Evolutionary conservation across 73 alveolate genomes (phyloP).

Genomic region (Tetrahymena elliotti): DNA sequence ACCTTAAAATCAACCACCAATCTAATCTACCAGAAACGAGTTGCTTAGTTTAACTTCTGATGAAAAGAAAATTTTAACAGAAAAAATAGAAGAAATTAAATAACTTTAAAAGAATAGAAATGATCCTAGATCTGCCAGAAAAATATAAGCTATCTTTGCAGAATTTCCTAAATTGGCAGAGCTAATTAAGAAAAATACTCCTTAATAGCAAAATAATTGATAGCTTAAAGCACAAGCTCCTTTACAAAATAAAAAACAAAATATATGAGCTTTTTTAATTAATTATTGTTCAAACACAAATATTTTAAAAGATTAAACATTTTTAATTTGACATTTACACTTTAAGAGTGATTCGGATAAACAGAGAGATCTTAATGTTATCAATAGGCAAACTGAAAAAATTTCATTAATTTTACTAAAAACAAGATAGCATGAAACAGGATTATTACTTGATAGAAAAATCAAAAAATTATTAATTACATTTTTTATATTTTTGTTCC

Average conservation of each 20-base stretch:
- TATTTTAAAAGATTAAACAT: too few species aligned
- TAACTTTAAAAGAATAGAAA: not conserved
- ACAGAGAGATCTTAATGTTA: not conserved
- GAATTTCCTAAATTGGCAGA: not conserved
- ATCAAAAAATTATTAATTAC: not conserved
- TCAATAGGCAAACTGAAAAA: not conserved
- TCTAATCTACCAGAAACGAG: not conserved
- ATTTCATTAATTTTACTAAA: too few species aligned
- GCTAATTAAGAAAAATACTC: not conserved
- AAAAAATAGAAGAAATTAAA: not conserved
- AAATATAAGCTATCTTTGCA: not conserved
- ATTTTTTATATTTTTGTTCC: not conserved
- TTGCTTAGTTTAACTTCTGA: not conserved
- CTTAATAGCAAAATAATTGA: not conserved
- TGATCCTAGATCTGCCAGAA: not conserved
- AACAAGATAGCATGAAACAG: not conserved
- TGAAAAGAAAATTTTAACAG: not conserved
- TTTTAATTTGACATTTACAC: not conserved
- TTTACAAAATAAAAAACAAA: too few species aligned
- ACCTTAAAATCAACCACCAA: not conserved
- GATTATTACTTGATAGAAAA: not conserved
- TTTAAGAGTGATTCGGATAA: not conserved
- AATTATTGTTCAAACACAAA: not conserved
- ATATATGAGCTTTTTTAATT: not conserved
- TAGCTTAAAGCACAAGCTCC: not conserved